These are phyloP conservation scores for Fraxinus pennsylvanica DNA, from an alignment of 257 asterid genomes.

Conservation along the genomic window DNA sequence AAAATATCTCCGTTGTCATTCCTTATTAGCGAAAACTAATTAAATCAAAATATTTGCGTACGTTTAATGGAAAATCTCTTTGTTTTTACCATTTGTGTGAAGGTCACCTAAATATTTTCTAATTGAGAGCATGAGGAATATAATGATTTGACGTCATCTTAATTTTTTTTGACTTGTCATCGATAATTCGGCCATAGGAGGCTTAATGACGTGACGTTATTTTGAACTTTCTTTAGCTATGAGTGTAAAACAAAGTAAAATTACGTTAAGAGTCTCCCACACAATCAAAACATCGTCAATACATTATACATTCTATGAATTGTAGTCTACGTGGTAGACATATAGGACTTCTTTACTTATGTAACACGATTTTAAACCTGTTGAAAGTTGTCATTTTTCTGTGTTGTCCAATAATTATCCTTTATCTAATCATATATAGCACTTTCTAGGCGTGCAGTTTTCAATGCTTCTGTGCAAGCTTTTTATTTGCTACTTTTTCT, in stretches of 20 bases:
- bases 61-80: neutral
- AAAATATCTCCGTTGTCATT: neutral
- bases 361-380: neutral
- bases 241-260: too few relatives aligned
- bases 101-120: too few relatives aligned
- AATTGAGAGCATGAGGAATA: too few relatives aligned
- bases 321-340: too few relatives aligned
- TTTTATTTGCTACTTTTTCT: neutral
- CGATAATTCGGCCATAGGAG: neutral
- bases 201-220: neutral
- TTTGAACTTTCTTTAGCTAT: too few relatives aligned
- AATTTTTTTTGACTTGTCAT: neutral
- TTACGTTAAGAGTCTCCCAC: too few relatives aligned
- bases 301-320: too few relatives aligned
- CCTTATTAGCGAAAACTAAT: neutral
- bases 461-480: neutral
- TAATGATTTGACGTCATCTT: too few relatives aligned
- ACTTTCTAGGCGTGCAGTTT: neutral
- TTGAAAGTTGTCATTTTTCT: neutral
- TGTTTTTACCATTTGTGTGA: neutral
- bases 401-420: neutral
- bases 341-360: too few relatives aligned
- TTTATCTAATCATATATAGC: neutral
- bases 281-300: too few relatives aligned
- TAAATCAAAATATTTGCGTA: neutral